Evolutionary conservation across 2,329 filamentous ascomycete species (phyloP).

Genomic region (Amesomyces nigricolor): DNA sequence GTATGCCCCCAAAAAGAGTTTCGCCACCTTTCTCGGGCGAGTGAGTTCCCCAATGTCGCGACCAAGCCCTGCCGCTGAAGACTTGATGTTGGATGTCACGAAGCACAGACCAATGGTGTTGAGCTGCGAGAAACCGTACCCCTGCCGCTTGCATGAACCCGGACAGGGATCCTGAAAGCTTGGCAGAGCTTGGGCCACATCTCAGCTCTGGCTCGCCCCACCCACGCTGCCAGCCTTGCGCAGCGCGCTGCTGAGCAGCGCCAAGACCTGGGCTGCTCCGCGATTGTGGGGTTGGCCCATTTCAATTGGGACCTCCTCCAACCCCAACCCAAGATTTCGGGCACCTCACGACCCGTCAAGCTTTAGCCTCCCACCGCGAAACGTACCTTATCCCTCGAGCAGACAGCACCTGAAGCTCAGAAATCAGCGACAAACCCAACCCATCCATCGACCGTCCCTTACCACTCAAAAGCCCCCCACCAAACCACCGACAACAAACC

Average conservation of each 20-base stretch:
- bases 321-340: background rate
- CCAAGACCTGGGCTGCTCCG: background rate
- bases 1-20: too few relatives aligned
- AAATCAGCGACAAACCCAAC: background rate
- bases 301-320: background rate
- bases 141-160: background rate
- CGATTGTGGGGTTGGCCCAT: constrained; percentile 1
- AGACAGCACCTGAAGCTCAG: background rate
- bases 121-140: background rate
- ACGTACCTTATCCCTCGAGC: background rate
- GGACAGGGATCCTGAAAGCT: background rate
- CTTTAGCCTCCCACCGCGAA: background rate
- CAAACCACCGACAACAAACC: background rate
- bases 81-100: too few relatives aligned
- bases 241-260: background rate
- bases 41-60: background rate
- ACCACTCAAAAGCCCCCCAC: background rate
- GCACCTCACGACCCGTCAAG: background rate
- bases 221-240: too few relatives aligned
- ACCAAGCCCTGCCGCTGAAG: too few relatives aligned
- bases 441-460: background rate
- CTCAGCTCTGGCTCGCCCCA: too few relatives aligned
- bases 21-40: background rate
- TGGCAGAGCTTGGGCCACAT: background rate
- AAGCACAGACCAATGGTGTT: too few relatives aligned